A percentile compares a stretch with the other conserved stretches of the same genome.
phyloP scores from a whole-genome alignment of 2,329 filamentous ascomycete species.

The Metarhizium humberi region DNA sequence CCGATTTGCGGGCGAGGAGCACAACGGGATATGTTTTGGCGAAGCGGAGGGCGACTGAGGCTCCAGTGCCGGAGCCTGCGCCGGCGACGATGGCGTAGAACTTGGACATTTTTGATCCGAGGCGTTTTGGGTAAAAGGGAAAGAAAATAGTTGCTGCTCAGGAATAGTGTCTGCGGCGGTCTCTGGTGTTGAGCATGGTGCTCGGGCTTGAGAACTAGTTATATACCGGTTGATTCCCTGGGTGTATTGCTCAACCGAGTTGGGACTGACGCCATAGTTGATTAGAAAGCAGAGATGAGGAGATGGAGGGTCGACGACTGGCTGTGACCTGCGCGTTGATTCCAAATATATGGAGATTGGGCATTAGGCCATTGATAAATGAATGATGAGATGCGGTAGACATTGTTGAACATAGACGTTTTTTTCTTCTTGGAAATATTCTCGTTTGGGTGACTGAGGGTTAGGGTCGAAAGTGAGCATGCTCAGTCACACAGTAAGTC shows the following conservation, averaged over 20 bases:
- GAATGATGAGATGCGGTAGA: background rate
- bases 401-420: background rate
- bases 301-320: background rate
- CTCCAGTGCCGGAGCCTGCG: constrained; percentile 60
- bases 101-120: constrained; percentile 5
- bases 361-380: background rate
- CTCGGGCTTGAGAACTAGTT: background rate
- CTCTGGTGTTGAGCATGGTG: background rate
- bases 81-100: constrained; percentile 63
- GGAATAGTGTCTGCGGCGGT: background rate
- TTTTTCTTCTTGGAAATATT: background rate
- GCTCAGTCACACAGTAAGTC: too few relatives aligned
- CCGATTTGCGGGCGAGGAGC: constrained; percentile 59
- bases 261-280: background rate
- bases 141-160: too few relatives aligned
- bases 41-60: constrained; percentile 46
- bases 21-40: constrained; percentile 61
- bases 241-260: background rate
- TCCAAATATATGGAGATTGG: background rate
- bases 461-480: too few relatives aligned
- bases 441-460: background rate
- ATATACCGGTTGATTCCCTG: background rate
- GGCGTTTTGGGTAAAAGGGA: background rate
- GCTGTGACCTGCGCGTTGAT: background rate
- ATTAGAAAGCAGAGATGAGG: background rate